These are phyloP conservation scores for Purpureocillium lavendulum DNA, from an alignment of 2,329 filamentous ascomycete genomes.

Conservation along the genomic window DNA sequence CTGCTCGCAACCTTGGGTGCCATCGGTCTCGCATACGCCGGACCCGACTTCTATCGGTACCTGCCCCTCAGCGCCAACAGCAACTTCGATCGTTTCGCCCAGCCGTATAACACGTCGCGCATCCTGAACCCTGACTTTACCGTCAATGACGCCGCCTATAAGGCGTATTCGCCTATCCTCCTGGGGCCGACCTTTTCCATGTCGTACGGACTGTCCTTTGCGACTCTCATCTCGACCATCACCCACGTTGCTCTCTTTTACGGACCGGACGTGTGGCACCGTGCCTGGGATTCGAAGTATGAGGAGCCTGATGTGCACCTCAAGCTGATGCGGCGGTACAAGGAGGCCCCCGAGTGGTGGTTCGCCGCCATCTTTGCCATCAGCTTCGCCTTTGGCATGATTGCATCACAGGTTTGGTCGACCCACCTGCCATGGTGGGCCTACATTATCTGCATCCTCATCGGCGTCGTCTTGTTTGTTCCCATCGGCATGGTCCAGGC, in stretches of 20 bases:
- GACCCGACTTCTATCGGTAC: slow-evolving; percentile 43
- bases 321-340: slow-evolving; percentile 48
- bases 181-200: slow-evolving; percentile 47
- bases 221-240: slow-evolving; percentile 43
- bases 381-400: slow-evolving; percentile 40
- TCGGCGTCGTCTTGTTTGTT: slow-evolving; percentile 31
- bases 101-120: slow-evolving; percentile 44
- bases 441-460: slow-evolving; percentile 28
- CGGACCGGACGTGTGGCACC: slow-evolving; percentile 35
- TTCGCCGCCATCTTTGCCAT: slow-evolving; percentile 35
- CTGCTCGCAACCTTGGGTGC: slow-evolving; percentile 43
- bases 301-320: slow-evolving; percentile 43
- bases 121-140: slow-evolving; percentile 44
- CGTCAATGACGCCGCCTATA: slow-evolving; percentile 49
- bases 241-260: slow-evolving; percentile 45
- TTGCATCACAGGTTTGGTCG: slow-evolving; percentile 23
- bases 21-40: slow-evolving; percentile 43
- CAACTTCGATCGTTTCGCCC: slow-evolving; percentile 52
- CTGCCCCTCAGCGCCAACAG: slow-evolving; percentile 45
- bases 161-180: slow-evolving; percentile 46
- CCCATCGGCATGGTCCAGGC: slow-evolving; percentile 37
- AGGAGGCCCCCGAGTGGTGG: slow-evolving; percentile 49
- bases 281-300: slow-evolving; percentile 19
- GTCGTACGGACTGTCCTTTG: slow-evolving; percentile 49
- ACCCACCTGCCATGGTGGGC: slow-evolving; percentile 37